Conservation (phyloP, 2,329 filamentous ascomycete species). For the Chalaropsis ovoidea region DNA sequence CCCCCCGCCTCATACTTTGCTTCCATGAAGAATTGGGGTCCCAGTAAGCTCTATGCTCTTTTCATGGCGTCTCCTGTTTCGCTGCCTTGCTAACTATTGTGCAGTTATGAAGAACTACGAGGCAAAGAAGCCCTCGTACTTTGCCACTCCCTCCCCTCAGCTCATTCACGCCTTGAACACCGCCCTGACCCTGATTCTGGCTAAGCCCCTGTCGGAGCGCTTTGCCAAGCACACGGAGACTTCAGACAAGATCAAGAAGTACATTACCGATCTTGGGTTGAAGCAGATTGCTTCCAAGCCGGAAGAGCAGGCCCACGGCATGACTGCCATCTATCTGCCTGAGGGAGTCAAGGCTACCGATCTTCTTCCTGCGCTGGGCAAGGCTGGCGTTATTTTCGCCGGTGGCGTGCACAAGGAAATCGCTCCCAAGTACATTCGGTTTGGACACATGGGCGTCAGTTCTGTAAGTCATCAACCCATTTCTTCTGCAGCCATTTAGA, state of each 20-base stretch:
- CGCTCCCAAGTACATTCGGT: slow-evolving; percentile 82
- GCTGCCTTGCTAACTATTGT: slow-evolving; percentile 13
- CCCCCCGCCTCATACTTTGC: slow-evolving; percentile 85
- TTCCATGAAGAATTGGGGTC: slow-evolving; percentile 93
- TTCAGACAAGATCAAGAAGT: slow-evolving; percentile 78
- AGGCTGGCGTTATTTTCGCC: slow-evolving; percentile 86
- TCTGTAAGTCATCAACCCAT: slow-evolving; percentile 46
- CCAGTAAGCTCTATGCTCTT: slow-evolving; percentile 48
- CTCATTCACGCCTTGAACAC: slow-evolving; percentile 89
- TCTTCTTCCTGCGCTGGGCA: slow-evolving; percentile 71
- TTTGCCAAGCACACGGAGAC: slow-evolving; percentile 71
- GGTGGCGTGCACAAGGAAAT: slow-evolving; percentile 95
- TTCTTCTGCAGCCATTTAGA: too few relatives aligned
- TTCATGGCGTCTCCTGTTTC: background rate
- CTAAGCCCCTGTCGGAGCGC: slow-evolving; percentile 67
- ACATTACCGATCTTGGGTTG: slow-evolving; percentile 68
- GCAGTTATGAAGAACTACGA: slow-evolving; percentile 98
- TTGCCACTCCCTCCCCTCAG: slow-evolving; percentile 91
- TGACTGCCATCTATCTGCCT: slow-evolving; percentile 95
- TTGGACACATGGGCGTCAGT: slow-evolving; percentile 96
- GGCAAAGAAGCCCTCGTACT: slow-evolving; percentile 93
- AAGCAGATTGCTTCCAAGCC: slow-evolving; percentile 77
- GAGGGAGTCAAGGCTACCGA: slow-evolving; percentile 72
- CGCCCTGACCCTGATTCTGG: slow-evolving; percentile 71
- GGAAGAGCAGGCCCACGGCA: slow-evolving; percentile 88